These are phyloP conservation scores for Fusarium avenaceum DNA, from an alignment of 2,329 filamentous ascomycete genomes.

Conservation along the genomic window DNA sequence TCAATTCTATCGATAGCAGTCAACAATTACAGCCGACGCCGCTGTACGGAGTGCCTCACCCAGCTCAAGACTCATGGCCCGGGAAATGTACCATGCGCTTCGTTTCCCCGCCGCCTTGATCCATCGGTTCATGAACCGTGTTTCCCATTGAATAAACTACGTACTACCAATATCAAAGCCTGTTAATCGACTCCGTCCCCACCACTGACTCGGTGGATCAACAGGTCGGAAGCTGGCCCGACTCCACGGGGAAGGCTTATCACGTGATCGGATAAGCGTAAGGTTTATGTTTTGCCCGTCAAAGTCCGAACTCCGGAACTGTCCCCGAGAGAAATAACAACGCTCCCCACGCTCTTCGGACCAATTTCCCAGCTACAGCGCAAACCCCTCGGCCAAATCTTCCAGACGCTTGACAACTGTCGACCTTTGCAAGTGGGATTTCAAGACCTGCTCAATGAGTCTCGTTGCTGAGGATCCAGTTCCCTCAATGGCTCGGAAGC, in stretches of 20 bases:
- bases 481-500: constrained; percentile 44
- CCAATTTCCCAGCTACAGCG: constrained; percentile 3
- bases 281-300: constrained; percentile 1
- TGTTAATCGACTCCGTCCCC: not conserved
- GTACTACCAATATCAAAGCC: not conserved
- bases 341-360: constrained; percentile 30
- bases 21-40: not conserved
- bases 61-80: not conserved
- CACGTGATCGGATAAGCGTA: constrained; percentile 33
- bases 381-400: constrained; percentile 21
- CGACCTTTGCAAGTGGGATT: not conserved
- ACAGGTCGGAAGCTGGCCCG: constrained; percentile 25
- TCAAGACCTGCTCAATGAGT: constrained; percentile 21
- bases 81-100: not conserved
- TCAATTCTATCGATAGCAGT: not conserved
- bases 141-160: not conserved
- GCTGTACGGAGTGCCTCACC: too few relatives aligned
- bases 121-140: constrained; percentile 1
- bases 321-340: constrained; percentile 38
- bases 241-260: not conserved
- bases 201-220: not conserved
- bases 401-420: constrained; percentile 27
- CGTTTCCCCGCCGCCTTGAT: not conserved
- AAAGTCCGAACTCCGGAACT: constrained; percentile 35
- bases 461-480: constrained; percentile 29